Base-by-base conservation (phyloP, 805 yeast species). In the Zygosaccharomyces rouxii region DNA sequence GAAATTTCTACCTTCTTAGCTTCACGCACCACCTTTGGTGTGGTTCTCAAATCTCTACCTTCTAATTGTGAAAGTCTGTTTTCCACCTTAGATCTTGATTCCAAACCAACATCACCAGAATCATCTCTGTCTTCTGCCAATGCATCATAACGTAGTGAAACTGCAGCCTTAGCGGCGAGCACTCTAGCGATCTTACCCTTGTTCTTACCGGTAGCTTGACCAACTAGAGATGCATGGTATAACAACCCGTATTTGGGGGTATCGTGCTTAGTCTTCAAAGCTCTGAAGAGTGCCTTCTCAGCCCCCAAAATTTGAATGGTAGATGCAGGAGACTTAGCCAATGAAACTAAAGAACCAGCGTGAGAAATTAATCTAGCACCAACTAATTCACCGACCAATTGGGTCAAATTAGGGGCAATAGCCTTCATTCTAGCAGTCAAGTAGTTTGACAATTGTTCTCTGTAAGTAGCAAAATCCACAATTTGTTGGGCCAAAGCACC, bases 121-220 rank as follows among this genome's bases (percentile, higher is more conserved):
- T 94, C 98, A 60, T 89, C 95, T 72, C 97, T 83, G 63, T 94
- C 98, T 76, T 94, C 99, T 56, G 97, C 85, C 53, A 94, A 77
- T 28, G 97, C 96, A 75, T 94, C 99, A 70, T 86, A 92, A 78
- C 99, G 87, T 60, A 92, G 77, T 54, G 97, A 87, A 63, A 94
- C 95, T 48, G 99, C 95, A 58, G 97, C 96, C 77, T 94, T 94
- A 51, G 98, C 98, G 61, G 99, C 99, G 56, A 94, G 80, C 59
- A 94, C 96, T 77, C 99, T 85, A 50, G 99, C 98, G 69, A 94
- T 89, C 78, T 90, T 94, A 76, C 99, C 99, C 79, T 94, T 94
- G 77, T 94, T 94, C 74, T 86, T 86, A 73, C 97, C 97, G 44
- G 95, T 79, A 50, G 99, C 99, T 78, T 92, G 97, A 57, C 99